A percentile compares a stretch with the other conserved stretches of the same genome.
phyloP scores from a whole-genome alignment of 1,139 yeast species.

The Pichia sp. region DNA sequence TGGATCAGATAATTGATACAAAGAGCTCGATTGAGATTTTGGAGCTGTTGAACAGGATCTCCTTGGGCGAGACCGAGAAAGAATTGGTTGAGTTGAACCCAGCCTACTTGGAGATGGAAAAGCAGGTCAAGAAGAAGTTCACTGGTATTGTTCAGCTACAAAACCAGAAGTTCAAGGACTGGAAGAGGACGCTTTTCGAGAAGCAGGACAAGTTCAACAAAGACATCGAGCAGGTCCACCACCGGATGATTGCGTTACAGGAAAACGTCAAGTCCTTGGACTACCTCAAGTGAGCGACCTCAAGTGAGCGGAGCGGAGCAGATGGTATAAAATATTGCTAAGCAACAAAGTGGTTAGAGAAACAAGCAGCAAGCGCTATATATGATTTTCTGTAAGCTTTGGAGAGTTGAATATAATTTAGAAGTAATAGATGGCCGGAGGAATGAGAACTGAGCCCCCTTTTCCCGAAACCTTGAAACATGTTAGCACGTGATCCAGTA shows the following conservation, averaged over 20 bases:
- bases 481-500: background rate
- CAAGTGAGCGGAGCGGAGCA: background rate
- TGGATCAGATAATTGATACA: conserved; percentile 30
- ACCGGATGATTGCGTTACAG: conserved; percentile 37
- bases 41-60: conserved; percentile 38
- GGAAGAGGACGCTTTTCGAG: conserved; percentile 56
- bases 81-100: conserved; percentile 45
- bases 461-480: background rate
- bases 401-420: background rate
- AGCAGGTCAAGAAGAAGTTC: conserved; percentile 43
- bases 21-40: conserved; percentile 33
- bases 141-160: conserved; percentile 48
- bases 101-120: conserved; percentile 43
- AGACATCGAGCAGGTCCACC: conserved; percentile 48
- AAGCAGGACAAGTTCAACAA: conserved; percentile 54
- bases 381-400: background rate
- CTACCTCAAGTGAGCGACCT: no score
- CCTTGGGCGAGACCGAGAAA: conserved; percentile 38
- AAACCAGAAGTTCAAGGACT: conserved; percentile 59
- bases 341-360: background rate
- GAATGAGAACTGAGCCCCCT: background rate
- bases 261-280: conserved; percentile 32
- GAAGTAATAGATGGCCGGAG: background rate
- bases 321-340: background rate
- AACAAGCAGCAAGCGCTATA: background rate